Evolutionary conservation across 345 rosid species (phyloP).

Genomic region (Populus alba): DNA sequence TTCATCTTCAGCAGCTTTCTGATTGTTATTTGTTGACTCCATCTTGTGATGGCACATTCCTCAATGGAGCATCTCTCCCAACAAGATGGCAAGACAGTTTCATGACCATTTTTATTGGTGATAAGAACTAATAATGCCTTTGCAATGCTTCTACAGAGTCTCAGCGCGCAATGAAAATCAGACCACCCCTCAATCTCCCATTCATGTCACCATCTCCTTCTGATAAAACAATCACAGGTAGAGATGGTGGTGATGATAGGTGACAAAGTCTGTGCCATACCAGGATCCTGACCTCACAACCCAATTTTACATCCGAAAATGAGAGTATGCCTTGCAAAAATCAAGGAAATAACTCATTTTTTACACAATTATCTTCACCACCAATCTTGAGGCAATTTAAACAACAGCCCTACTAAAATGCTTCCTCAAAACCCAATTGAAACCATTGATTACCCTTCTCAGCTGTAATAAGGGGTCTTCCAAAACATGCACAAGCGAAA

Average conservation of each 20-base stretch:
- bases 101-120: constrained; percentile 37
- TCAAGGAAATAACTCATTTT: constrained; percentile 46
- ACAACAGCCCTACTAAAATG: constrained; percentile 53
- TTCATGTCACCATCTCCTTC: constrained; percentile 29
- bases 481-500: constrained; percentile 67
- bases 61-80: constrained; percentile 49
- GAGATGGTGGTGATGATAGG: constrained; percentile 77
- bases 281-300: constrained; percentile 62
- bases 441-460: constrained; percentile 69
- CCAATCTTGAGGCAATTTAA: constrained; percentile 60
- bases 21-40: constrained; percentile 34
- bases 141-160: constrained; percentile 79
- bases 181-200: constrained; percentile 67
- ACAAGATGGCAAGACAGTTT: constrained; percentile 32
- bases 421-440: constrained; percentile 75
- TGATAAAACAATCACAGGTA: constrained; percentile 55
- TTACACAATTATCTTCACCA: constrained; percentile 29
- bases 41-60: constrained; percentile 55
- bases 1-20: too few relatives aligned
- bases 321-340: constrained; percentile 68
- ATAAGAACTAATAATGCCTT: constrained; percentile 56
- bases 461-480: constrained; percentile 47
- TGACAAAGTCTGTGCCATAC: constrained; percentile 78
- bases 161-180: constrained; percentile 55
- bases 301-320: constrained; percentile 69